These are phyloP conservation scores for Nicotiana paniculata DNA, from an alignment of 257 asterid species.

Conservation along the genomic window DNA sequence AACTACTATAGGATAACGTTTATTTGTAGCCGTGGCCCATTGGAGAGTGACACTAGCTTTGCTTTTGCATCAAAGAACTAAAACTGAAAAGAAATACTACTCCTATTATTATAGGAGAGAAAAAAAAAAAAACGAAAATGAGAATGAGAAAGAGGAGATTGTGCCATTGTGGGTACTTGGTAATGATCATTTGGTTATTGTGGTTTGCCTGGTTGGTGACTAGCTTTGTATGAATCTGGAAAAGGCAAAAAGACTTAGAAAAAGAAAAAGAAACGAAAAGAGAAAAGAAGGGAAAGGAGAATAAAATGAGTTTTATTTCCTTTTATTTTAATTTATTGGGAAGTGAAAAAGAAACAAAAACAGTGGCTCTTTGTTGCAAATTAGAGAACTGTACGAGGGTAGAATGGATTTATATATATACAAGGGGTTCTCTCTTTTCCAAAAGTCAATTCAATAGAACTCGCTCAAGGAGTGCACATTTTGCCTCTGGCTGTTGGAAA, in stretches of 20 bases:
- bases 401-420: no score
- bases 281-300: slow-evolving; percentile 6
- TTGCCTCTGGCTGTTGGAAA: no score
- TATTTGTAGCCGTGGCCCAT: neutral
- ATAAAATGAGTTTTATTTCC: slow-evolving; percentile 10
- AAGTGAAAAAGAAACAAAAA: slow-evolving; percentile 11
- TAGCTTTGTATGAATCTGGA: neutral
- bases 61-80: slow-evolving; percentile 13
- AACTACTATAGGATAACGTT: neutral
- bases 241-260: neutral
- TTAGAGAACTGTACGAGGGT: neutral
- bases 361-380: neutral
- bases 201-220: slow-evolving; percentile 9
- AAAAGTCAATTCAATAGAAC: no score
- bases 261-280: neutral
- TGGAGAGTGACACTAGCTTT: slow-evolving; percentile 16
- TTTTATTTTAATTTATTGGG: slow-evolving; percentile 1
- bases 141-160: neutral
- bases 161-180: neutral
- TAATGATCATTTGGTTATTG: neutral
- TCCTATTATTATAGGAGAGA: neutral
- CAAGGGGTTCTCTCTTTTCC: no score
- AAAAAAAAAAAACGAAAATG: neutral
- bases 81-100: neutral
- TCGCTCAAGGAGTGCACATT: no score